These are phyloP conservation scores for Suillus subaureus DNA, from an alignment of 768 basidiomycete genomes.

Conservation along the genomic window DNA sequence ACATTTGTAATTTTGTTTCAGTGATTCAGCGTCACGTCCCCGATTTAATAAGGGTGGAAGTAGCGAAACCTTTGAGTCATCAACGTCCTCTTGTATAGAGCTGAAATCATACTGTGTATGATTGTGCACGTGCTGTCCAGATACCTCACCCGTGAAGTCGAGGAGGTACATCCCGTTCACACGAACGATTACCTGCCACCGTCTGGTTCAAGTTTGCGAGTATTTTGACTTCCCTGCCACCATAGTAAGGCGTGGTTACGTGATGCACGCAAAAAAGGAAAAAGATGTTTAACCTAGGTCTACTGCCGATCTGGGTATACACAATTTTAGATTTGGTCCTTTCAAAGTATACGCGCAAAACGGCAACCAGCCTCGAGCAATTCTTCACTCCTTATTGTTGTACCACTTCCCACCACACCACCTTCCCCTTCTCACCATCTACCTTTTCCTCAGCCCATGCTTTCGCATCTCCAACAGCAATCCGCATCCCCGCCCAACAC, in stretches of 20 bases:
- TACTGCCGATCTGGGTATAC: neutral
- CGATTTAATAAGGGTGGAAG: neutral
- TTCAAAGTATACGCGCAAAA: neutral
- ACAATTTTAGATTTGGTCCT: neutral
- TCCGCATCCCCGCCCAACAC: constrained; percentile 79
- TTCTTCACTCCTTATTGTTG: constrained; percentile 23
- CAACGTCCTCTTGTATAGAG: neutral
- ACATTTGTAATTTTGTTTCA: neutral
- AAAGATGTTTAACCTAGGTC: neutral
- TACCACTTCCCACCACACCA: constrained; percentile 25
- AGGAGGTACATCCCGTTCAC: too few species aligned
- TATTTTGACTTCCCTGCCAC: too few species aligned
- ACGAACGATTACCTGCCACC: too few species aligned
- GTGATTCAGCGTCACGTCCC: neutral
- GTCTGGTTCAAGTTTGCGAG: too few species aligned
- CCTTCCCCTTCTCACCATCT: constrained; percentile 37
- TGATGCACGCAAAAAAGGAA: too few species aligned
- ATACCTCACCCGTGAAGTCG: too few species aligned
- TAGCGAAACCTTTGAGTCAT: too few species aligned
- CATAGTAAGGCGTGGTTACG: too few species aligned
- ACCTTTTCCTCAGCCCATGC: constrained; percentile 39
- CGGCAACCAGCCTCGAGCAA: neutral
- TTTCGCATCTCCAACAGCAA: constrained; percentile 61
- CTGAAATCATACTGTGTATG: neutral
- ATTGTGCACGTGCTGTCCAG: too few species aligned